Conservation (phyloP, 257 asterid species). For the Gentiana dahurica region DNA sequence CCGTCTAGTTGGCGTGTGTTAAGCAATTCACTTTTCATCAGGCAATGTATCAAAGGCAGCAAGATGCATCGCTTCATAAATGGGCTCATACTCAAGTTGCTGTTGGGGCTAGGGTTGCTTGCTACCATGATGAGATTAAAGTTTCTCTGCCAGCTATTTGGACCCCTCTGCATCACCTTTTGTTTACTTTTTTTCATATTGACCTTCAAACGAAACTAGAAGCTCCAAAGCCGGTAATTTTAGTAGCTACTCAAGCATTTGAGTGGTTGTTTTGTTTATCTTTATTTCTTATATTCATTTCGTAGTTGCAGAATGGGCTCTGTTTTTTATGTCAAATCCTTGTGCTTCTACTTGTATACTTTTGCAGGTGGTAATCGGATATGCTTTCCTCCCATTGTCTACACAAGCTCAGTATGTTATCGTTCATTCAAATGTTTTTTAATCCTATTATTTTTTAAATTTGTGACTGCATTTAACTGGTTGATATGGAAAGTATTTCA, state of each 20-base stretch:
- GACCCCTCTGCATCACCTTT: constrained; percentile 90
- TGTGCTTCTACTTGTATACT: constrained; percentile 7
- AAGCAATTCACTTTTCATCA: constrained; percentile 23
- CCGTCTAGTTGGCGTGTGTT: constrained; percentile 18
- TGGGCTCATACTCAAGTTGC: constrained; percentile 93
- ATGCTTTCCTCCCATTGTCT: constrained; percentile 82
- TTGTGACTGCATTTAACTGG: neutral
- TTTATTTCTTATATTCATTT: constrained; percentile 10
- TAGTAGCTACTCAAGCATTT: constrained; percentile 12
- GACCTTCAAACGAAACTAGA: constrained; percentile 96
- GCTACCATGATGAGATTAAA: constrained; percentile 97
- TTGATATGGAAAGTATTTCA: neutral
- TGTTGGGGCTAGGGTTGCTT: constrained; percentile 82
- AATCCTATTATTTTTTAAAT: too few relatives aligned
- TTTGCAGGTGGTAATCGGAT: constrained; percentile 90
- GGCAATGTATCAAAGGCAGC: constrained; percentile 93
- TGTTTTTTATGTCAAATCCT: constrained; percentile 4
- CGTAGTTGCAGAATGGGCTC: constrained; percentile 7
- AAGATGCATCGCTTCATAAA: constrained; percentile 59
- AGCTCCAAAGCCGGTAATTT: constrained; percentile 95
- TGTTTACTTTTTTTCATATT: constrained; percentile 90
- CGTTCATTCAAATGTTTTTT: too few relatives aligned
- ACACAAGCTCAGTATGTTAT: constrained; percentile 77
- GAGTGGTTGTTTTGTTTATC: constrained; percentile 6
- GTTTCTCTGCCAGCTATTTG: constrained; percentile 91